Conservation (phyloP, 1,284 basidiomycete species). For the Heterobasidion annosum region DNA sequence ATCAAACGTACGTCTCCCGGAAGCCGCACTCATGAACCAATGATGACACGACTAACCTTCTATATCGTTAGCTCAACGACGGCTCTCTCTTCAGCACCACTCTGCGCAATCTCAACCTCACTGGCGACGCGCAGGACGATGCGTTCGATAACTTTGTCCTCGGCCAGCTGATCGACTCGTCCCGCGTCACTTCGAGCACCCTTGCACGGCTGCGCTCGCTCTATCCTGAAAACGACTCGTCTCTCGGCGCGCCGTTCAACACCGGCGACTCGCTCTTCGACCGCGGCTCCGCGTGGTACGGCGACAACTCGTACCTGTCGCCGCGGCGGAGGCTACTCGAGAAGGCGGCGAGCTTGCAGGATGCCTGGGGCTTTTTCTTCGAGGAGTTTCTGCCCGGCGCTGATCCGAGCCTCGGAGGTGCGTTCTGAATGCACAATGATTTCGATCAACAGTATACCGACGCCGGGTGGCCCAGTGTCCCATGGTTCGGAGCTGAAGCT, state of each 20-base stretch:
- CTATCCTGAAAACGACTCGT: slow-evolving; percentile 38
- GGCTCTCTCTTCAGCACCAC: slow-evolving; percentile 33
- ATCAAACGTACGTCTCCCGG: slow-evolving; percentile 31
- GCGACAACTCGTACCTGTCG: slow-evolving; percentile 42
- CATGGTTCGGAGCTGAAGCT: slow-evolving; percentile 14
- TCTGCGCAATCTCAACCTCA: slow-evolving; percentile 25
- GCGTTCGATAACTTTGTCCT: slow-evolving; percentile 35
- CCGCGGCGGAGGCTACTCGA: slow-evolving; percentile 39
- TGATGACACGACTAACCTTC: too few relatives aligned
- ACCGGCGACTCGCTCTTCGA: slow-evolving; percentile 52
- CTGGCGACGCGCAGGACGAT: slow-evolving; percentile 24
- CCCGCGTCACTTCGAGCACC: slow-evolving; percentile 15
- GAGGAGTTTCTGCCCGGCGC: slow-evolving; percentile 43
- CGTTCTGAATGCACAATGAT: background rate
- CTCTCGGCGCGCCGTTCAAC: slow-evolving; percentile 30
- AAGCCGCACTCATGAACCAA: background rate
- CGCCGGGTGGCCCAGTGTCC: slow-evolving; percentile 1
- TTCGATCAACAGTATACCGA: background rate
- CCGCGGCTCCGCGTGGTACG: slow-evolving; percentile 43
- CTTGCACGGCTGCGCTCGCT: slow-evolving; percentile 25
- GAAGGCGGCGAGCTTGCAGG: slow-evolving; percentile 33
- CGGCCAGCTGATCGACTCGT: slow-evolving; percentile 32
- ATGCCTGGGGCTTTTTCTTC: slow-evolving; percentile 45
- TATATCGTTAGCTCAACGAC: slow-evolving; percentile 36
- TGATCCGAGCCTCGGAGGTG: slow-evolving; percentile 28